Percentiles rank a stretch among this genome's conserved stretches.
Conservation (phyloP, 2,329 filamentous ascomycete genomes). For the Diaporthe vaccinii region DNA sequence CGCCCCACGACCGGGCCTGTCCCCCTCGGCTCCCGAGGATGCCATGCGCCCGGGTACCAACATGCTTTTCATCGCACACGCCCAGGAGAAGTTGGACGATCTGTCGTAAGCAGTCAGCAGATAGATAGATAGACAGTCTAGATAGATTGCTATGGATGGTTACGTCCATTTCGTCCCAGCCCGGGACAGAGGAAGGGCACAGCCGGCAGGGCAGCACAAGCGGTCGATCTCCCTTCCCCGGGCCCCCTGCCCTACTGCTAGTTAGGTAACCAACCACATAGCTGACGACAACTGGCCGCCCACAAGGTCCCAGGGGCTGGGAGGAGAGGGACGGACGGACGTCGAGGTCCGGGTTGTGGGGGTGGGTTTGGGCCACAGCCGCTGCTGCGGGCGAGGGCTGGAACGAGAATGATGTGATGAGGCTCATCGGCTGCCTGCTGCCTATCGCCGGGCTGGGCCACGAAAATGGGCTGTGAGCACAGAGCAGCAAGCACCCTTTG, state of each 20-base stretch:
- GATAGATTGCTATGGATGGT: background rate
- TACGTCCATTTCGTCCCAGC: background rate
- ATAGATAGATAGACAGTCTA: background rate
- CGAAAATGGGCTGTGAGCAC: background rate
- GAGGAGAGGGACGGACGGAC: background rate
- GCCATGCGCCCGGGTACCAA: background rate
- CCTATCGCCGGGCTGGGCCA: background rate
- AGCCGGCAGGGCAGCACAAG: background rate
- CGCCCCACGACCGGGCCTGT: constrained; percentile 4
- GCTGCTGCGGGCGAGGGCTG: background rate
- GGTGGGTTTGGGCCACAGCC: background rate
- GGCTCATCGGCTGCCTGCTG: constrained; percentile 14
- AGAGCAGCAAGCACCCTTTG: background rate
- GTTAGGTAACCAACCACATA: background rate
- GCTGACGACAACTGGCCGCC: constrained; percentile 23
- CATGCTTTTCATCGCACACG: background rate
- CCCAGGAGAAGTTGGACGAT: background rate
- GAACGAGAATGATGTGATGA: constrained; percentile 10
- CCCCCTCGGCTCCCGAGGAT: constrained; percentile 12
- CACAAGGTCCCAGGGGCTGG: too few species aligned
- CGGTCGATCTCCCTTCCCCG: constrained; percentile 10
- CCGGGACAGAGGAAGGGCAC: background rate
- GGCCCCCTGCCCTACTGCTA: background rate
- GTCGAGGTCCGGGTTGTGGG: constrained; percentile 17
- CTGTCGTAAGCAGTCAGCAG: background rate